A percentile compares a stretch with the other conserved stretches of the same genome.
Conservation (phyloP, 108 stramenopile species). For the Nitzschia sp. region DNA sequence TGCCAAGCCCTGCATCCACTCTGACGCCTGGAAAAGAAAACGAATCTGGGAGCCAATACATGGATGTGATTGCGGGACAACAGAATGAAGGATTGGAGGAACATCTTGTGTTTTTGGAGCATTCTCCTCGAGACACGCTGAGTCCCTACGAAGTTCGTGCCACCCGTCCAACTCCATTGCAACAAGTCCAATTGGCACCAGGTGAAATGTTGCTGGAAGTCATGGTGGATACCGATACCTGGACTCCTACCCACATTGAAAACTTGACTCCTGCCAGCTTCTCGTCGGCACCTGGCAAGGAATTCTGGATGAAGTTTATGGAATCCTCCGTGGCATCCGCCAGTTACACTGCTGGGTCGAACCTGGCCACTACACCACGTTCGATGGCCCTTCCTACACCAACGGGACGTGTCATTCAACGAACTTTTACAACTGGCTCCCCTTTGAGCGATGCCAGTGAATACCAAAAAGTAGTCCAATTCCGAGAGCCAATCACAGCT, state of each 20-base stretch:
- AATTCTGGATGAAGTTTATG: slow-evolving; percentile 15
- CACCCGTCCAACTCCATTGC: not conserved
- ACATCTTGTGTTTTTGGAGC: not conserved
- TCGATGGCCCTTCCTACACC: not conserved
- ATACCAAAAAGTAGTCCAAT: not conserved
- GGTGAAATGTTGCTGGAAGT: not conserved
- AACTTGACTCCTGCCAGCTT: not conserved
- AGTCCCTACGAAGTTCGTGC: not conserved
- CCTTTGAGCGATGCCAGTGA: slow-evolving; percentile 20
- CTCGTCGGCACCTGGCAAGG: not conserved
- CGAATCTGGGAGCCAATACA: no score
- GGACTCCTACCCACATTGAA: not conserved
- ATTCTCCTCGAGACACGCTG: not conserved
- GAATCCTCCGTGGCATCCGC: not conserved
- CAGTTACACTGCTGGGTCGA: not conserved
- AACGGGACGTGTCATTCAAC: slow-evolving; percentile 15
- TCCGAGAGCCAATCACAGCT: not conserved
- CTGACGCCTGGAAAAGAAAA: no score
- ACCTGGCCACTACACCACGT: not conserved
- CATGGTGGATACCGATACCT: not conserved
- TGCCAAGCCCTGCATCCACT: no score
- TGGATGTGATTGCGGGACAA: no score
- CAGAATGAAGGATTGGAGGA: no score
- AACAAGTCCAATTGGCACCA: not conserved
- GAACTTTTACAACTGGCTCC: slow-evolving; percentile 16